These are phyloP conservation scores for Trichosphaerium sp. DNA, from an alignment of 78 protist genomes.

Conservation along the genomic window DNA sequence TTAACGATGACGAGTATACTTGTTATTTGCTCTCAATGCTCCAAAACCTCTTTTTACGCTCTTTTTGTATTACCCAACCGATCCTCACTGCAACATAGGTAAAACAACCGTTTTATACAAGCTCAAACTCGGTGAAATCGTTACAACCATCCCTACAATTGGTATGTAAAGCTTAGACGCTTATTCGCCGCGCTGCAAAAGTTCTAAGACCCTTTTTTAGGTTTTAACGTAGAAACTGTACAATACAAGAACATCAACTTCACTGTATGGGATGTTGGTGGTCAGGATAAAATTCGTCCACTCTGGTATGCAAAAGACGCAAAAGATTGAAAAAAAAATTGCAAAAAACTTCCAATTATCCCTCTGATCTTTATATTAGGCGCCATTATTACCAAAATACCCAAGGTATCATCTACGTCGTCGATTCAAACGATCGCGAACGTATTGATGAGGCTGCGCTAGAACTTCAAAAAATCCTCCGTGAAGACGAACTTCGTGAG, in stretches of 20 bases:
- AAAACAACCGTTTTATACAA: too few relatives aligned
- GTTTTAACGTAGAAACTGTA: conserved; percentile 87
- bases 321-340: not conserved
- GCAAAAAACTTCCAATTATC: not conserved
- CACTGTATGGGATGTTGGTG: conserved; percentile 93
- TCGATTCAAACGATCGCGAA: conserved; percentile 87
- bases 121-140: conserved; percentile 14
- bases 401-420: conserved; percentile 87
- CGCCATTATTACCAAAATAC: conserved; percentile 79
- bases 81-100: too few relatives aligned
- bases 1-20: too few relatives aligned
- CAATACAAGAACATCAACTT: conserved; percentile 81
- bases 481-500: conserved; percentile 48
- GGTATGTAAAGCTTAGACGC: too few relatives aligned
- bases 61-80: too few relatives aligned
- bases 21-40: too few relatives aligned
- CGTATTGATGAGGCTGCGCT: conserved; percentile 71
- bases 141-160: conserved; percentile 54
- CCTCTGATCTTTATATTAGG: conserved; percentile 8
- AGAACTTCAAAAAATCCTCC: conserved; percentile 66
- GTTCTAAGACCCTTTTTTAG: conserved; percentile 9
- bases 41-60: too few relatives aligned
- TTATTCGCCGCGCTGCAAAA: too few relatives aligned
- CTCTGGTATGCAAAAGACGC: conserved; percentile 82
- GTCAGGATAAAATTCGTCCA: conserved; percentile 90